A percentile compares a stretch with the other conserved stretches of the same genome.
These are phyloP conservation scores for Thelonectria olida DNA, from an alignment of 2,329 filamentous ascomycete species.

Conservation along the genomic window DNA sequence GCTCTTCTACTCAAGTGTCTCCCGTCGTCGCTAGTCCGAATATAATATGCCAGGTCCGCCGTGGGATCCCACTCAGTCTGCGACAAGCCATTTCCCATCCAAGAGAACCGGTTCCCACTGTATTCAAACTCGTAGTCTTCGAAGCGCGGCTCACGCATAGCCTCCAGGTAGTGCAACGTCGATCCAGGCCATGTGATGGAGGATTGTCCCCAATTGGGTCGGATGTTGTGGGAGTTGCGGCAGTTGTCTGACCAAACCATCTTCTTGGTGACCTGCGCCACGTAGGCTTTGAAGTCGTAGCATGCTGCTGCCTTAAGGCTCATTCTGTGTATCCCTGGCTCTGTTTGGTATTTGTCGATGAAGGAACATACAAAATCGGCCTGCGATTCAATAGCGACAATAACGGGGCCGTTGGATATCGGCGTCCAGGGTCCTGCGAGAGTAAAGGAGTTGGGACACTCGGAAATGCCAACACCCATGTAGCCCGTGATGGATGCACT, in stretches of 20 bases:
- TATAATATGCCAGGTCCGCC: slow-evolving; percentile 52
- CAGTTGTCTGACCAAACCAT: slow-evolving; percentile 52
- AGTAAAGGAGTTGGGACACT: slow-evolving; percentile 66
- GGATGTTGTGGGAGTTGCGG: slow-evolving; percentile 59
- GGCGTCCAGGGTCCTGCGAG: slow-evolving; percentile 52
- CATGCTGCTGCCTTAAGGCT: slow-evolving; percentile 52
- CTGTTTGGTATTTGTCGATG: slow-evolving; percentile 60
- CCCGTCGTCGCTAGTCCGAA: slow-evolving; percentile 48
- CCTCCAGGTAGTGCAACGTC: slow-evolving; percentile 60
- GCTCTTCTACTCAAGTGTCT: too few relatives aligned
- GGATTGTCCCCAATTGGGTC: slow-evolving; percentile 53
- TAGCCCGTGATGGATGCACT: too few relatives aligned
- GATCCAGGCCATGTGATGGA: slow-evolving; percentile 49
- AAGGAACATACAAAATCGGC: slow-evolving; percentile 60
- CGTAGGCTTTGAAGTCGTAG: slow-evolving; percentile 59
- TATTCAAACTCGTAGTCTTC: slow-evolving; percentile 58
- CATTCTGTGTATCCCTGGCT: too few relatives aligned
- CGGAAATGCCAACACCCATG: slow-evolving; percentile 62
- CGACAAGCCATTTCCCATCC: slow-evolving; percentile 55
- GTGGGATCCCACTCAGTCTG: slow-evolving; percentile 50
- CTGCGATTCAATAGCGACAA: slow-evolving; percentile 56
- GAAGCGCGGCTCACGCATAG: slow-evolving; percentile 52
- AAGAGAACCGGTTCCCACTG: slow-evolving; percentile 49
- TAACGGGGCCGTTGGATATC: slow-evolving; percentile 48
- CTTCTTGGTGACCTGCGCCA: slow-evolving; percentile 53